Conservation (phyloP, 164 flowering plant genomes). For the Aristolochia contorta region DNA sequence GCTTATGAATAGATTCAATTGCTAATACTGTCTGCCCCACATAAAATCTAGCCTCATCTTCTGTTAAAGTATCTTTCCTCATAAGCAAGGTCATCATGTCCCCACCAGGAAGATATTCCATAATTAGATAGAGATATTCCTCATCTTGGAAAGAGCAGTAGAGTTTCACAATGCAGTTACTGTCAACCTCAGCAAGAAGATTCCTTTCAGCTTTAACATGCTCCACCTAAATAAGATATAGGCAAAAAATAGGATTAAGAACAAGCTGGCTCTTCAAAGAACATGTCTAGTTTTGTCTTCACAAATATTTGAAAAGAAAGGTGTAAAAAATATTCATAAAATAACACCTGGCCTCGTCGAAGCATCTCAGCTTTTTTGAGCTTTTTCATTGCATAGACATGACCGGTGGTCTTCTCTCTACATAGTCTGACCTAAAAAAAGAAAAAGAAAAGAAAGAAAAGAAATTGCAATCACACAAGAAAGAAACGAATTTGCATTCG, state of each 20-base stretch:
- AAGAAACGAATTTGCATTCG: too few relatives aligned
- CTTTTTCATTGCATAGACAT: constrained; percentile 38
- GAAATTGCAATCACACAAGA: too few relatives aligned
- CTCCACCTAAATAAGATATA: constrained; percentile 28
- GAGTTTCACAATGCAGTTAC: constrained; percentile 41
- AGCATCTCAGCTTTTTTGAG: constrained; percentile 35
- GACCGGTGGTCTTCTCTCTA: constrained; percentile 27
- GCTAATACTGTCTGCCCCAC: constrained; percentile 42
- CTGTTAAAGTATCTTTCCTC: constrained; percentile 43
- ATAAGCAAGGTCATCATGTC: constrained; percentile 52
- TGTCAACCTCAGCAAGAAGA: constrained; percentile 49
- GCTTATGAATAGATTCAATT: constrained; percentile 50
- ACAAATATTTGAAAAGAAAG: background rate
- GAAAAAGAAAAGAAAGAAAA: background rate
- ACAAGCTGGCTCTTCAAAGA: too few relatives aligned
- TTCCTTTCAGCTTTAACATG: constrained; percentile 51
- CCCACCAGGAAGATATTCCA: constrained; percentile 54
- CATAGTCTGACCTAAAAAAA: constrained; percentile 30
- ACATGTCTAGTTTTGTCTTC: background rate
- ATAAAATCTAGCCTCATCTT: constrained; percentile 44
- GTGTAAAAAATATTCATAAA: background rate
- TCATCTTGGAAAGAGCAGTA: constrained; percentile 49
- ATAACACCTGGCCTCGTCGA: constrained; percentile 31
- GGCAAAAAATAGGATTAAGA: background rate
- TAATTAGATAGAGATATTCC: constrained; percentile 39